Evolutionary conservation across 139 green algal genomes (phyloP).

Genomic region (Dunaliella sp.): DNA sequence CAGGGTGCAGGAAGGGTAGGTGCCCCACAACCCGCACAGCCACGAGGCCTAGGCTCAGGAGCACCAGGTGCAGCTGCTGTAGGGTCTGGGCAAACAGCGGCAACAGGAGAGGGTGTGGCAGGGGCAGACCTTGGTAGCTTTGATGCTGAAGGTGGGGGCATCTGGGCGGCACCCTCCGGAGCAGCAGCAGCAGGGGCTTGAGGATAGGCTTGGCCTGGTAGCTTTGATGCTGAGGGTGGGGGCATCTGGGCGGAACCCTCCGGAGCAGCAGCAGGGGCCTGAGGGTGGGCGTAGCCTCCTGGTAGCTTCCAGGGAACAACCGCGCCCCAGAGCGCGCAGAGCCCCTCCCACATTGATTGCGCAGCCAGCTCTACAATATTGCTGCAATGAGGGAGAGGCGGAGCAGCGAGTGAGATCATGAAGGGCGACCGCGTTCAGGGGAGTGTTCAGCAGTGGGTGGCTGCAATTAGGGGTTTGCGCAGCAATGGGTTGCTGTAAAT

Average conservation of each 20-base stretch:
- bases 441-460: too few relatives aligned
- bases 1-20: neutral
- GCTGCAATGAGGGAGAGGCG: neutral
- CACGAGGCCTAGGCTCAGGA: neutral
- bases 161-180: neutral
- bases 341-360: slow-evolving; percentile 7
- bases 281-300: neutral
- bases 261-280: too few relatives aligned
- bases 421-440: neutral
- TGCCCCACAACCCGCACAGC: slow-evolving; percentile 6
- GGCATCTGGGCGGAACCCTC: too few relatives aligned
- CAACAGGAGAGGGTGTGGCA: too few relatives aligned
- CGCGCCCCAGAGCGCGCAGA: neutral
- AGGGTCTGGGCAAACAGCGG: too few relatives aligned
- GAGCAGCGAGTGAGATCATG: neutral
- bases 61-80: neutral
- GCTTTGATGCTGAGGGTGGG: neutral
- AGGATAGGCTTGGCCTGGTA: neutral
- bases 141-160: neutral
- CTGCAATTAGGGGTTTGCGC: too few relatives aligned
- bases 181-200: neutral
- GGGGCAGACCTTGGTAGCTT: neutral
- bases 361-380: slow-evolving; percentile 27
- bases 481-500: too few relatives aligned
- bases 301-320: neutral